These are phyloP conservation scores for Nicotiana undulata DNA, from an alignment of 257 asterid genomes.

Conservation along the genomic window DNA sequence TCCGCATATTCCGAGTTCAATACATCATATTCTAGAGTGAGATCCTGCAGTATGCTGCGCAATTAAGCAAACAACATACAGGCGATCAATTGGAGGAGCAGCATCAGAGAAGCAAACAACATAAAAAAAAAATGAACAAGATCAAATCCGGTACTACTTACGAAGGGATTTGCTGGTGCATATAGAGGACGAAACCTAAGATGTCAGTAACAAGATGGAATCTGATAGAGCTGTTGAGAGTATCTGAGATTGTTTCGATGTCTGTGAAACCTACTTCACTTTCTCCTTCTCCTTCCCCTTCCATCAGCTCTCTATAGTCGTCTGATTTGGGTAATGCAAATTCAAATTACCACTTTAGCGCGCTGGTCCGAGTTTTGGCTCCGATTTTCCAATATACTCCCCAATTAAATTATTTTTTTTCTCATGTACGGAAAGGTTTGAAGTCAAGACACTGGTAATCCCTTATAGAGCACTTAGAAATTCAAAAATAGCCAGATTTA, in stretches of 20 bases:
- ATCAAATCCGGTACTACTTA: slow-evolving; percentile 14
- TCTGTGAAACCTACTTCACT: slow-evolving; percentile 42
- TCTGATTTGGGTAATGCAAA: no score
- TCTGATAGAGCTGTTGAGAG: slow-evolving; percentile 49
- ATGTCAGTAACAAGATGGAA: slow-evolving; percentile 68
- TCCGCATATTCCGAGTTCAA: slow-evolving; percentile 48
- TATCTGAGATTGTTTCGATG: slow-evolving; percentile 40
- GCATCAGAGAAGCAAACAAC: neutral
- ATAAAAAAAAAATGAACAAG: neutral
- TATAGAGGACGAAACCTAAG: slow-evolving; percentile 69
- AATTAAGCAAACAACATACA: slow-evolving; percentile 4
- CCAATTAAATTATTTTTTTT: no score
- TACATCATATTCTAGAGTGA: slow-evolving; percentile 61
- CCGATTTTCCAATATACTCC: no score
- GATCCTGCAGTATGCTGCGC: slow-evolving; percentile 69
- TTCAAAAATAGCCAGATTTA: no score
- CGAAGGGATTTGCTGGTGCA: slow-evolving; percentile 99
- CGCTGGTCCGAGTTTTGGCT: neutral
- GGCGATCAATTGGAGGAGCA: neutral
- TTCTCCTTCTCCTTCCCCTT: slow-evolving; percentile 46
- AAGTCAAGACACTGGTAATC: no score
- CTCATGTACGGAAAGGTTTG: no score
- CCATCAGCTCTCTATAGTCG: slow-evolving; percentile 12
- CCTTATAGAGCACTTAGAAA: no score
- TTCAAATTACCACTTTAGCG: slow-evolving; percentile 9